A percentile compares a stretch with the other conserved stretches of the same genome.
Conservation (phyloP, 2,329 filamentous ascomycete genomes). For the Emmonsiellopsis sp. region DNA sequence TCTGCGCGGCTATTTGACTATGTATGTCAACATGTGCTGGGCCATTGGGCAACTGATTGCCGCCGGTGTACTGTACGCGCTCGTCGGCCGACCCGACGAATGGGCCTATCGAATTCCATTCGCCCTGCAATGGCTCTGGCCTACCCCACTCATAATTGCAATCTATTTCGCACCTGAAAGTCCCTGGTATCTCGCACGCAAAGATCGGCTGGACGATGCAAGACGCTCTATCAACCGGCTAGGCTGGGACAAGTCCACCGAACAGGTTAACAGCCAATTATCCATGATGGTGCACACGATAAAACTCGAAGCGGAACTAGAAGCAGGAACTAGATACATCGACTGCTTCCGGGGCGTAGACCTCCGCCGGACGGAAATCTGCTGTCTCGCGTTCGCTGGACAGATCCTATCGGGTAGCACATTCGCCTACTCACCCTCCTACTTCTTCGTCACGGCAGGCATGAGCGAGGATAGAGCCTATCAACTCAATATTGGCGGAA, state of each 20-base stretch:
- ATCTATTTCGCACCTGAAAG: conserved; percentile 42
- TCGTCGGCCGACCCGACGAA: conserved; percentile 37
- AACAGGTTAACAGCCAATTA: background rate
- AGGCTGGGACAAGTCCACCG: background rate
- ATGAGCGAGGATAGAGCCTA: conserved; percentile 35
- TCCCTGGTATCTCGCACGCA: conserved; percentile 44
- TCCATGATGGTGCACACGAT: conserved; percentile 52
- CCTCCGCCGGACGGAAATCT: conserved; percentile 34
- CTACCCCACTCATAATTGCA: conserved; percentile 39
- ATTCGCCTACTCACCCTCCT: conserved; percentile 24
- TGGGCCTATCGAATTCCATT: conserved; percentile 47
- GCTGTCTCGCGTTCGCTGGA: conserved; percentile 26
- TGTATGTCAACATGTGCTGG: conserved; percentile 40
- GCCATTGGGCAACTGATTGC: conserved; percentile 43
- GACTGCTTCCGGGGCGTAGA: conserved; percentile 25
- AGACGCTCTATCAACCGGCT: conserved; percentile 26
- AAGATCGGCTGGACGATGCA: conserved; percentile 37
- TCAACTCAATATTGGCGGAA: conserved; percentile 46
- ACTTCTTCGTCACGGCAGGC: conserved; percentile 32
- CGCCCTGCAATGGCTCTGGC: conserved; percentile 46
- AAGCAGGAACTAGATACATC: conserved; percentile 15
- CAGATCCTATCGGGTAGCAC: conserved; percentile 23
- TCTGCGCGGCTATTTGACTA: conserved; percentile 36
- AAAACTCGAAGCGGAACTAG: conserved; percentile 19
- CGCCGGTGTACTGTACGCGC: conserved; percentile 41